Evolutionary conservation across 805 yeast species (phyloP), one percentile per base, ranked within the genome.

Genomic region (Saturnispora saitoi): DNA sequence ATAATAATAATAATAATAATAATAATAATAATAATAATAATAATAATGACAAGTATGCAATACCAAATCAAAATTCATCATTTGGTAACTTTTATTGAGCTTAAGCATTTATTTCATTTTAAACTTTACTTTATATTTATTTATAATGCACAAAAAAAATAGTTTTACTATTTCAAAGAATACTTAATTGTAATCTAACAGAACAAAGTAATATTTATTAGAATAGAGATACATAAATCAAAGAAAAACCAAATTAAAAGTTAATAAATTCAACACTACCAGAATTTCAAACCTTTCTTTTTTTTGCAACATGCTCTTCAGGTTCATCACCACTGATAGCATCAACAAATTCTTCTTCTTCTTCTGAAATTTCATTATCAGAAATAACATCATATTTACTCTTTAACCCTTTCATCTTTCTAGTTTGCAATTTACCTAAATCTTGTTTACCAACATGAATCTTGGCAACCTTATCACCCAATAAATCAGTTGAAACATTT

Each of bases 331-430:
- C 58, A 26, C 54, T 52, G 10, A 59, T 46, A 8, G 64, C 65
- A 41, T 61, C 65, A 32, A 58, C 56, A 32, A 51, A 60, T 30
- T 57, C 57, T 19, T 58, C 60, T 26, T 48, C 66, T 12, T 54
- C 58, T 22, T 51, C 65, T 42, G 72, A 79, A 45, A 75, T 83
- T 38, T 77, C 79, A 24, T 71, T 77, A 28, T 68, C 74, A 41
- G 65, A 70, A 17, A 66, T 70, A 68, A 87, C 96, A 64, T 90
- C 96, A 59, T 76, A 90, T 65, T 77, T 80, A 48, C 86, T 75
- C 71, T 93, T 93, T 63, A 93, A 75, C 66, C 99, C 99, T 76
- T 93, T 93, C 96, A 93, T 88, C 80, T 93, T 93, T 70, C 99
- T 81, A 5, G 99, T 91, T 71, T 93, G 99, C 64, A 93, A 68